Evolutionary conservation across 129 eudicot genomes (phyloP), one percentile per base, ranked within the genome.

Genomic region (Escallonia rubra): DNA sequence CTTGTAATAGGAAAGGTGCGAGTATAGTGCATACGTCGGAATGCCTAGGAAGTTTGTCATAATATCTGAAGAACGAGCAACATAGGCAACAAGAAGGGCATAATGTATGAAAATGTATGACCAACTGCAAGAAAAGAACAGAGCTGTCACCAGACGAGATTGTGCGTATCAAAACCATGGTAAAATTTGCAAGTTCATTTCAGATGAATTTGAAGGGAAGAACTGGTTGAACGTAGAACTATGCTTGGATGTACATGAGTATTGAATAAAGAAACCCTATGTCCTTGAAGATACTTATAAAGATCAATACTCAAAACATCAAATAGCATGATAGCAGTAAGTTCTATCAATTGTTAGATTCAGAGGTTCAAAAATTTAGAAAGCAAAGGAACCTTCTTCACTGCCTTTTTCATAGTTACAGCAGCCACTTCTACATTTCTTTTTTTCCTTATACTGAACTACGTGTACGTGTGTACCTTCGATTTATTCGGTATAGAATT

Each of bases 51-150:
- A 76, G 70, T 80, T 82, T 64, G 98, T 78, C 88, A 92, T 74
- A 69, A 92, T 92, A 70, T 92, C 95, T 34, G 98, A 89, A 58
- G 98, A 92, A 65, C 98, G 98, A 78, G 98, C 95, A 70, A 92
- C 89, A 70, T 92, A 92, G 41, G 98, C 98, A 72, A 92, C 96
- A 65, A 92, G 96, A 78, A 92, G 98, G 48, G 98, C 98, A 49
- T 92, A 92, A 78, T 92, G 98, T 49, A 92, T 92, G 76, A 92
- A 86, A 66, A 92, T 84, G 80, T 92, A 92, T 44, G 91, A 83
- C 96, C 98, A 92, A 79, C 98, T 92, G 98, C 82, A 80, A 59
- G 52, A 66, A 57, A 69, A 62, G 51, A 82, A 59, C 43, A 46
- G 41, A 43, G 50, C 4, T 57, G 76, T 61, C 61, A 58, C 76